phyloP scores from a whole-genome alignment of 2,329 filamentous ascomycete species.

The Plenodomus tracheiphilus region DNA sequence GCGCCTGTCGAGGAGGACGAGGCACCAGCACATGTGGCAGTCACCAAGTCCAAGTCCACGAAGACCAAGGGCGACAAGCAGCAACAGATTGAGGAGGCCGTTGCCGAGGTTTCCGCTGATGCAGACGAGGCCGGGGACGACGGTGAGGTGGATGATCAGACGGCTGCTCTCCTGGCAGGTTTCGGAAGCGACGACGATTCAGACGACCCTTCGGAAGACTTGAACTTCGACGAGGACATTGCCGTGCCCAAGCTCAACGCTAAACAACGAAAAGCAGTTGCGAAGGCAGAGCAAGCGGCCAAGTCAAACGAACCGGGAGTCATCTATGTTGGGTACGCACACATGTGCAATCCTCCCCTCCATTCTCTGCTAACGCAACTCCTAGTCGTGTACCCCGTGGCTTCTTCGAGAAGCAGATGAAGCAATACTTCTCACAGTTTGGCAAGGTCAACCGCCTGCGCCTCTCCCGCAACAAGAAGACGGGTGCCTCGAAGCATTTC shows the following conservation, averaged over 20 bases:
- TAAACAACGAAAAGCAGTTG: constrained; percentile 47
- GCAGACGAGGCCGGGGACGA: constrained; percentile 22
- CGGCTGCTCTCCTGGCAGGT: constrained; percentile 55
- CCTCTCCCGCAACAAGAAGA: constrained; percentile 88
- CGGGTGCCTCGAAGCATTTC: constrained; percentile 88
- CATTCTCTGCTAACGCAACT: constrained; percentile 5
- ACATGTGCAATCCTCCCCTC: not conserved
- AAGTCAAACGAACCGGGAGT: constrained; percentile 68
- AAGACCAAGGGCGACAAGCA: constrained; percentile 28
- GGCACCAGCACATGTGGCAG: constrained; percentile 9
- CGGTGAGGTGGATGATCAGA: constrained; percentile 50
- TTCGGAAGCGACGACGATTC: constrained; percentile 54
- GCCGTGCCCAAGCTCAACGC: constrained; percentile 32
- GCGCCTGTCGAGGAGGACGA: constrained; percentile 14
- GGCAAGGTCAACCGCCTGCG: constrained; percentile 78
- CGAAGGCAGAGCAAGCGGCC: constrained; percentile 55
- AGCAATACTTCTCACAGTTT: constrained; percentile 91
- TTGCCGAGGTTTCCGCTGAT: constrained; percentile 13
- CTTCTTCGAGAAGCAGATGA: constrained; percentile 97
- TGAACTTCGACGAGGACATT: constrained; percentile 43
- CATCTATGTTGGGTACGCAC: constrained; percentile 74
- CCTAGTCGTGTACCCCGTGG: constrained; percentile 79
- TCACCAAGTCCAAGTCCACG: constrained; percentile 18
- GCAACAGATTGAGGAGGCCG: constrained; percentile 21
- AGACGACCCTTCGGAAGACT: constrained; percentile 42